phyloP scores from a whole-genome alignment of 495 filamentous ascomycete genomes.

The Trypethelium eluteriae region DNA sequence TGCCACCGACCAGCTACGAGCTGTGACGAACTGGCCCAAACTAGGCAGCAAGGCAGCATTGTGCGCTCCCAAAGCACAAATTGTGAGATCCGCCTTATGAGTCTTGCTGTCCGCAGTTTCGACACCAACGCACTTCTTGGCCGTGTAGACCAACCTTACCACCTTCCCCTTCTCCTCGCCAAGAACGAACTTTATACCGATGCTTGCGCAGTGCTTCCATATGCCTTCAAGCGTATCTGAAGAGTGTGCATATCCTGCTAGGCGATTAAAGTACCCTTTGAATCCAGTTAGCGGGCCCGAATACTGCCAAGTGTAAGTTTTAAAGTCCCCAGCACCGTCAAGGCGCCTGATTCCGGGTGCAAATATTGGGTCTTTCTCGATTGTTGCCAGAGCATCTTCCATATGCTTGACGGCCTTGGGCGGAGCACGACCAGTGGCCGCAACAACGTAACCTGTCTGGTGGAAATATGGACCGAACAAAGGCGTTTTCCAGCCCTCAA shows the following conservation, averaged over 20 bases:
- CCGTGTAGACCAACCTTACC: neutral
- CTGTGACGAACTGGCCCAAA: slow-evolving; percentile 33
- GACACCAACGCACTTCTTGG: slow-evolving; percentile 28
- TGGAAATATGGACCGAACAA: slow-evolving; percentile 50
- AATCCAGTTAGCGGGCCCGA: slow-evolving; percentile 44
- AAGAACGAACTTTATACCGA: slow-evolving; percentile 34
- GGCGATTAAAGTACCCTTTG: slow-evolving; percentile 49
- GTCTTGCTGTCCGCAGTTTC: slow-evolving; percentile 36
- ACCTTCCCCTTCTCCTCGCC: slow-evolving; percentile 22
- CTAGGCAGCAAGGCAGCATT: slow-evolving; percentile 37
- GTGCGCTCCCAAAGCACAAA: slow-evolving; percentile 42
- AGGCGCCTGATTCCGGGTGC: slow-evolving; percentile 36
- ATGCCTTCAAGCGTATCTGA: slow-evolving; percentile 37
- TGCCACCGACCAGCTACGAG: slow-evolving; percentile 46
- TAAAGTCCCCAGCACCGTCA: slow-evolving; percentile 35
- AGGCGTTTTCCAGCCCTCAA: slow-evolving; percentile 45
- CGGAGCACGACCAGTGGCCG: slow-evolving; percentile 41
- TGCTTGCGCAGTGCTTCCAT: slow-evolving; percentile 23
- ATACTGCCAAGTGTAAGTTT: slow-evolving; percentile 39
- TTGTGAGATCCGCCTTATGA: slow-evolving; percentile 36
- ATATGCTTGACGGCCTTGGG: slow-evolving; percentile 43
- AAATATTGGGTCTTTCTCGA: slow-evolving; percentile 35
- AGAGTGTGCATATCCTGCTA: slow-evolving; percentile 48
- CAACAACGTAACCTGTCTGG: slow-evolving; percentile 50
- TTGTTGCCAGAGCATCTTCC: slow-evolving; percentile 40